Percentiles rank a stretch among this genome's conserved stretches.
These are phyloP conservation scores for Wickerhamomyces xylosicus DNA, from an alignment of 805 yeast genomes.

Conservation along the genomic window DNA sequence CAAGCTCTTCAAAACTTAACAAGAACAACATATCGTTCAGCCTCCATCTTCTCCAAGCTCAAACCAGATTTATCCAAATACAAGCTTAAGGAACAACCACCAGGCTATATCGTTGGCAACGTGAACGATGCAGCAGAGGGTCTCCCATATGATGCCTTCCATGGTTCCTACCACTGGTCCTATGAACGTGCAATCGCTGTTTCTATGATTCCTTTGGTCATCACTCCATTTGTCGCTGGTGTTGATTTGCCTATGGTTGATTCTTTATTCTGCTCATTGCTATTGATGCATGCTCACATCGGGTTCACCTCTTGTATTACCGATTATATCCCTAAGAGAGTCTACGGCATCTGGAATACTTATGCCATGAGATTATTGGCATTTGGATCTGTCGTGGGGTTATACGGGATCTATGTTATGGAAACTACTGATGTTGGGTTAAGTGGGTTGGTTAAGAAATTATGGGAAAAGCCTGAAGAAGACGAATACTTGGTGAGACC, in stretches of 20 bases:
- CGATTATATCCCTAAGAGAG: slow-evolving; percentile 71
- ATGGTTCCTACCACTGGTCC: slow-evolving; percentile 72
- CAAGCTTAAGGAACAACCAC: slow-evolving; percentile 56
- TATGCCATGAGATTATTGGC: slow-evolving; percentile 49
- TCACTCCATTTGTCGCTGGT: slow-evolving; percentile 46
- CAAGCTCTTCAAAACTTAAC: slow-evolving; percentile 2
- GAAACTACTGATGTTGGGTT: slow-evolving; percentile 63
- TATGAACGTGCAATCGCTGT: slow-evolving; percentile 52
- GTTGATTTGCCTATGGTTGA: slow-evolving; percentile 45
- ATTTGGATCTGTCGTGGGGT: slow-evolving; percentile 52
- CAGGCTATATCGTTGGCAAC: slow-evolving; percentile 62
- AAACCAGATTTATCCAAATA: slow-evolving; percentile 21
- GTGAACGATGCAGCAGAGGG: slow-evolving; percentile 63
- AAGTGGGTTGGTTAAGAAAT: slow-evolving; percentile 30
- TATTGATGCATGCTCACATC: slow-evolving; percentile 55
- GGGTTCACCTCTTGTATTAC: slow-evolving; percentile 73
- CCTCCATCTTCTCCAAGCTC: slow-evolving; percentile 7
- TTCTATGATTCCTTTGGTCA: slow-evolving; percentile 52
- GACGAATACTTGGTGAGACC: not conserved
- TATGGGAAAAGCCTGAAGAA: slow-evolving; percentile 22
- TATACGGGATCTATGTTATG: slow-evolving; percentile 61
- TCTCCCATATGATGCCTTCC: slow-evolving; percentile 42
- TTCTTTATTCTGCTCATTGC: slow-evolving; percentile 40
- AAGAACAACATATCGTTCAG: not conserved
- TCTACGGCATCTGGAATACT: slow-evolving; percentile 55